Evolutionary conservation across 2,329 filamentous ascomycete genomes (phyloP), one percentile per base, ranked within the genome.

Genomic region (Curvularia lunata): DNA sequence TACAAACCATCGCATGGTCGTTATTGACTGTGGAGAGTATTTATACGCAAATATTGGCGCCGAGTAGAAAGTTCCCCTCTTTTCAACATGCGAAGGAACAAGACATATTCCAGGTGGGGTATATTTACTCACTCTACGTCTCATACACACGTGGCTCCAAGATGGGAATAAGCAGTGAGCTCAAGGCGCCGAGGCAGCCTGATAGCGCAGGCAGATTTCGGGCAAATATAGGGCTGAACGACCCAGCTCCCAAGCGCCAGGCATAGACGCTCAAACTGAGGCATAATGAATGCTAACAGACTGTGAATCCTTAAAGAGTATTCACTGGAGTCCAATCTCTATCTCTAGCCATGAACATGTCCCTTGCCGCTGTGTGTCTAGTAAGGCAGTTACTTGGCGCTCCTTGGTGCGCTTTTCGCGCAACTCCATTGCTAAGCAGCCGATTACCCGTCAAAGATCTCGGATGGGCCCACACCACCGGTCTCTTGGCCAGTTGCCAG

Each of bases 401-500:
- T 16, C 55, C n/a, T 62, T 64, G 62, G 50, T 68, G 67, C 19
- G 58, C 68, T 51, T 68, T 73, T 19, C 61, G 59, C 41, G 34
- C 37, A 7, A 54, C 41, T 4, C 61, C 51, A 10, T 61, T 61
- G 5, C 61, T 57, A 45, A 65, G 52, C 47, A 60, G 50, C 6
- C 72, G 67, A 46, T 49, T 64, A 25, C 58, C 61, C 37, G 59
- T 65, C 25, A 70, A 54, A 8, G 64, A 62, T 38, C 63, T 65
- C 25, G 68, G 59, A 34, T 63, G 63, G 10, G 69, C 74, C 80
- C 80, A 83, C 41, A 79, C 50, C 13, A 82, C 66, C 27, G 81
- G 79, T 64, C 78, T 70, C 72, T 82, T 83, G 19, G 75, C 72
- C 16, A 75, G 64, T 16, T 72, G 70, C 81, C 81, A 83, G 53